Base-by-base conservation (phyloP, 257 asterid species). In the Primulina tabacum region DNA sequence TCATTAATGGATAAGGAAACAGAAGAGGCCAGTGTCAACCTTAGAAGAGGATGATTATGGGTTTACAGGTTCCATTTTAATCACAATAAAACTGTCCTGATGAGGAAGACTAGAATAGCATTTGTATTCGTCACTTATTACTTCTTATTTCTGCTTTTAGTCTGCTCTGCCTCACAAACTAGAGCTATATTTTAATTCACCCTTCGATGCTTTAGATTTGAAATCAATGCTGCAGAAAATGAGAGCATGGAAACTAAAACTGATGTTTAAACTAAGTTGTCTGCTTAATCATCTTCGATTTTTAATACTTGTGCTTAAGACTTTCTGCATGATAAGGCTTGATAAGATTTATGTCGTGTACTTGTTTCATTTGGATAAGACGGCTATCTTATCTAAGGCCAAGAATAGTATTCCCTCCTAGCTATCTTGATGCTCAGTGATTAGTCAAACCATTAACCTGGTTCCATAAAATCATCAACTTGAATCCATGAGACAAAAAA, bases 341-440 rank as follows among this genome's bases (percentile, higher is more conserved):
- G 21, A 8, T 18, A 24, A 62, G 21, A 32, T 32, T 63, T 2
- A 32, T 18, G 21, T 18, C 5, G 10, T 12, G 10, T n/a, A 69
- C 73, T 28, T 28, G 29, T 40, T 61, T 70, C 62, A 30, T 30
- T 30, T 30, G 4, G 33, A 30, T 4, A 30, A 30, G 33, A 4
- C 33, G 5, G 33, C 4, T 30, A 30, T 30, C 33, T 30, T 5
- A 30, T 30, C 33, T 30, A 30, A 4, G 5, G 5, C 26, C 26
- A 24, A 24, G 26, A 24, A 24, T 24, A 24, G 1, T 1, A 28
- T 28, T 34, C 34, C 55, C 57, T 50, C 58, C 34, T 52, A 62
- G 64, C 32, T 55, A 71, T 62, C 57, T 20, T 52, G 29, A 52
- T 34, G 35, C 35, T 52, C 57, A 62, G 18, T 35, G 37, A 20